Evolutionary conservation across 768 basidiomycete genomes (phyloP), one percentile per base, ranked within the genome.

Genomic region (Calocybe gangraenosa): DNA sequence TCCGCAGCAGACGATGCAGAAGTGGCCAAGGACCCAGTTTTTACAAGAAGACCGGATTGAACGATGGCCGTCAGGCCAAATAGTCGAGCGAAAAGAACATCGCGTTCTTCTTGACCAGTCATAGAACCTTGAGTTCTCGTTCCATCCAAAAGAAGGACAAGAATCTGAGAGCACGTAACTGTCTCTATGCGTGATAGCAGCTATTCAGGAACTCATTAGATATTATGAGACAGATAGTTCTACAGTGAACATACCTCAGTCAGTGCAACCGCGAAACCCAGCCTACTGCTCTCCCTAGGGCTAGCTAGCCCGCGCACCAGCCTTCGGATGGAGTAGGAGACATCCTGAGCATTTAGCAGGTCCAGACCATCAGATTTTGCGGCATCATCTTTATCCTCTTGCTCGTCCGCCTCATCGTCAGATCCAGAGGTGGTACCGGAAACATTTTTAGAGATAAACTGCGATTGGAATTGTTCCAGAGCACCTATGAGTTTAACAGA

Each of bases 191-290:
- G 75, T 25, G 86, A 83, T 25, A 96, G 68, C 9, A 96, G 72
- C 94, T 96, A 48, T 31, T 30, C 44, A 14, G 42, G 20, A 10
- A 14, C 1, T 15, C 9, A 8, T 30, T 46, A 28, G 5, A 11
- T 38, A 34, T 45, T 20, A 39, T n/a, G n/a, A 32, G 11, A 18
- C 7, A 33, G 20, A 22, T 15, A 46, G 11, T 10, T 10, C 6
- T 17, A 30, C 7, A 4, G 10, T 11, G 17, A 37, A 59, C 79
- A 54, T 58, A 95, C 94, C 75, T 96, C 94, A 0, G 95, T 92
- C 53, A 99, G 70, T 23, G 93, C 92, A 35, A 99, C 95, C 7
- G 93, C 92, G 61, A 97, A 99, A 14, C 95, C 95, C 30, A 97
- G 69, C 53, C 95, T 69, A 64, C 92, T 95, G 62, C 90, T 91